Percentiles rank a stretch among this genome's conserved stretches.
phyloP scores from a whole-genome alignment of 1,139 yeast species.

The Candida smagusa region DNA sequence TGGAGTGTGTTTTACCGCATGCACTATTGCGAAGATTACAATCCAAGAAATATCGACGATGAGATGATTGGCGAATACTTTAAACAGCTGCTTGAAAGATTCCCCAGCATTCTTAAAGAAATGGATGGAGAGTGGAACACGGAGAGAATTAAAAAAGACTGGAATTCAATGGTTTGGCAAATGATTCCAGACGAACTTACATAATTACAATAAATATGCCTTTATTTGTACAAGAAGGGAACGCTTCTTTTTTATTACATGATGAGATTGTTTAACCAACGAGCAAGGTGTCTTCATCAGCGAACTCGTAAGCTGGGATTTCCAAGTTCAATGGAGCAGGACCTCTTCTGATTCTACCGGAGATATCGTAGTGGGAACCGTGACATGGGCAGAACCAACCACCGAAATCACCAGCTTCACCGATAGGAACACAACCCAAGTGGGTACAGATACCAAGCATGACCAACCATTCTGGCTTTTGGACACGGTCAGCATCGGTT shows the following conservation, averaged over 20 bases:
- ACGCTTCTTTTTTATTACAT: constrained; percentile 1
- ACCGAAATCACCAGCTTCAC: constrained; percentile 99
- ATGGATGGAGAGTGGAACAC: constrained; percentile 13
- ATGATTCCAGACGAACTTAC: constrained; percentile 42
- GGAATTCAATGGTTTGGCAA: constrained; percentile 29
- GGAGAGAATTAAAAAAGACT: constrained; percentile 20
- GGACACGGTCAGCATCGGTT: constrained; percentile 87
- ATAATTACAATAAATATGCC: constrained; percentile 6
- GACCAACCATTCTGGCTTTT: constrained; percentile 97
- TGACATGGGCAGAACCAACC: constrained; percentile 99
- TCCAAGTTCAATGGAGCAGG: constrained; percentile 99
- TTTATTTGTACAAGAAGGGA: constrained; percentile 5
- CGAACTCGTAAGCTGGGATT: constrained; percentile 86
- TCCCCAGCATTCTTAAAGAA: constrained; percentile 9
- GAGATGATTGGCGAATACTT: constrained; percentile 21
- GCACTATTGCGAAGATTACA: constrained; percentile 41
- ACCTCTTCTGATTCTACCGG: constrained; percentile 99
- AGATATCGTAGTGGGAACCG: constrained; percentile 99
- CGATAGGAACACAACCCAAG: constrained; percentile 99
- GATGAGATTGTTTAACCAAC: constrained; percentile 45
- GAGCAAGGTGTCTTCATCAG: constrained; percentile 73
- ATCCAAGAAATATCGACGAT: constrained; percentile 44
- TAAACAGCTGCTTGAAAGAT: constrained; percentile 17
- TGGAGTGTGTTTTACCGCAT: constrained; percentile 63
- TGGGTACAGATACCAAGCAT: constrained; percentile 99